Evolutionary conservation across 2,329 filamentous ascomycete genomes (phyloP), one percentile per base, ranked within the genome.

Genomic region (Microdochium paspali): DNA sequence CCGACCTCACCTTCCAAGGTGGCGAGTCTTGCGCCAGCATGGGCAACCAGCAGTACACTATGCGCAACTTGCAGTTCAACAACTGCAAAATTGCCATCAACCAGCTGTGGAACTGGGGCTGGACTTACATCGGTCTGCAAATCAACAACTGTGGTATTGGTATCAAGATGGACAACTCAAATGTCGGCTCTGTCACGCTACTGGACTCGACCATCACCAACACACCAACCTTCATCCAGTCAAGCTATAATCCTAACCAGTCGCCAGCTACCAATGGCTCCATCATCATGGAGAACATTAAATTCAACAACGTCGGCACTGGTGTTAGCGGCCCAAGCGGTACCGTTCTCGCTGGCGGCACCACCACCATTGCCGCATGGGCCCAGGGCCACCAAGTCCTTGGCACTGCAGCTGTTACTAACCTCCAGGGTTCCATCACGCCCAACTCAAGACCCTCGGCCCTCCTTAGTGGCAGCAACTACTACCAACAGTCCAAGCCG

Each of bases 21-120:
- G 79, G 79, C 51, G 71, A 71, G 3, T 67, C 69, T 15, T 82
- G 82, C 53, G 79, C 80, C 44, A 81, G 78, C 52, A 74, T 85
- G 66, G 76, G 79, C 18, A 84, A 85, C 60, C 71, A 86, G 48
- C 84, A 88, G 59, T 87, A 85, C 58, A 85, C 82, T 2, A 80
- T 80, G 51, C 73, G 80, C 40, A 84, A 85, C 61, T 54, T 87
- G 45, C 75, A 71, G 15, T 87, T 87, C 67, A 79, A 80, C 53
- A 69, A 73, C 58, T 81, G 79, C 63, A 71, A 78, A 52, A 86
- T 81, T 7, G 76, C 7, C 12, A 2, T 18, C 15, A 24, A 20
- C 18, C 35, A 40, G 35, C 10, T 39, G n/a, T 13, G 20, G 20
- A n/a, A 24, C 10, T 32, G 44, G n/a, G 44, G 78, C 24, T 89